phyloP scores from a whole-genome alignment of 1,284 basidiomycete genomes.

The Ustilago bromivora region DNA sequence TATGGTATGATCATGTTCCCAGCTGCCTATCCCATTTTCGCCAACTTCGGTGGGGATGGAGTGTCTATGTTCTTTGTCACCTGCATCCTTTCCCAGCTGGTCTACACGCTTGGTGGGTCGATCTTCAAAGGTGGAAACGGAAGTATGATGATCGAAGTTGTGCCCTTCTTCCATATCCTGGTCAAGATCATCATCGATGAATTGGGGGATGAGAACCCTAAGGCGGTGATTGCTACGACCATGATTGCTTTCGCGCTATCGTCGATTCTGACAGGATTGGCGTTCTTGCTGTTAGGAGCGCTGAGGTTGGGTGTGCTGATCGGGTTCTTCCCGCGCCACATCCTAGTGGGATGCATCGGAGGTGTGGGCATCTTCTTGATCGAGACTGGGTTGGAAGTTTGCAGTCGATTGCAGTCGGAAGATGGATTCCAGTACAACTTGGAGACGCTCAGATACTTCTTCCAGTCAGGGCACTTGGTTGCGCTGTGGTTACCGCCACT shows the following conservation, averaged over 20 bases:
- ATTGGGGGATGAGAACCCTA: slow-evolving; percentile 79
- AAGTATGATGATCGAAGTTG: slow-evolving; percentile 98
- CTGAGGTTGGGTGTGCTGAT: slow-evolving; percentile 86
- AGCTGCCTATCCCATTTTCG: slow-evolving; percentile 78
- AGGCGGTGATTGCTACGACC: slow-evolving; percentile 87
- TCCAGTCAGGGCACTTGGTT: slow-evolving; percentile 74
- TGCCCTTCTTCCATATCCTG: slow-evolving; percentile 93
- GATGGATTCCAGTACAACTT: slow-evolving; percentile 81
- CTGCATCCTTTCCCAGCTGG: slow-evolving; percentile 83
- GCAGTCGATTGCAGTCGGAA: slow-evolving; percentile 81
- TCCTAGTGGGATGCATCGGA: slow-evolving; percentile 85
- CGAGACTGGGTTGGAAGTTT: slow-evolving; percentile 77
- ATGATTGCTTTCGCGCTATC: slow-evolving; percentile 89
- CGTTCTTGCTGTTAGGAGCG: slow-evolving; percentile 73
- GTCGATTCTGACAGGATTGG: slow-evolving; percentile 83
- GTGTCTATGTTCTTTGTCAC: slow-evolving; percentile 78
- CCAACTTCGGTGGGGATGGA: slow-evolving; percentile 85
- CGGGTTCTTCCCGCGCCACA: slow-evolving; percentile 96
- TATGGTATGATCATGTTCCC: slow-evolving; percentile 89
- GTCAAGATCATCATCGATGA: slow-evolving; percentile 81
- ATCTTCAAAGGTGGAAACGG: slow-evolving; percentile 84
- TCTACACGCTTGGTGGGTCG: slow-evolving; percentile 85
- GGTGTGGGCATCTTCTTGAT: slow-evolving; percentile 91
- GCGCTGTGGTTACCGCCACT: slow-evolving; percentile 82
- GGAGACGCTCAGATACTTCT: slow-evolving; percentile 74